Base-by-base conservation (phyloP, 2,329 filamentous ascomycete species). In the Fragosphaeria purpurea region DNA sequence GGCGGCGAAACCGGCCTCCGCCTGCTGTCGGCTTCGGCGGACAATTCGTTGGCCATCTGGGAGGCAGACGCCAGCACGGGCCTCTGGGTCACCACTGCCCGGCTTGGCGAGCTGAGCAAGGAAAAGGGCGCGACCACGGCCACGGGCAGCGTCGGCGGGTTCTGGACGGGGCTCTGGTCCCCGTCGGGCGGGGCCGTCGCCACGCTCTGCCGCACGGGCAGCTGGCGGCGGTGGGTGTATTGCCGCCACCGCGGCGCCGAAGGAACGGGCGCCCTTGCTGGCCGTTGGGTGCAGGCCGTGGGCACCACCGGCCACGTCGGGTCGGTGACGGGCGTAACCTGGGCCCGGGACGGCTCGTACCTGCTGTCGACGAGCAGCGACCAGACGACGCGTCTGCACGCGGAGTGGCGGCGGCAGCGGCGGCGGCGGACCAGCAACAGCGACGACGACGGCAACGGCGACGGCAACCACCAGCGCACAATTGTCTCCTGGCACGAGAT, bases 101-200 rank as follows among this genome's bases (percentile, higher is more conserved):
- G 93, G 53, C 77, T 98, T 40, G 93, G 93, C 43, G 93, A 97
- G 66, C 94, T 97, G 51, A 96, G 88, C 65, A 79, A 86, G 12
- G 88, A 95, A 61, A 97, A 98, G 64, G 93, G 93, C 7, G 93
- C 93, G 0, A 97, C 93, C 0, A 95, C 91, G 4, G 93, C 93
- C 0, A 98, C 93, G 0, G 93, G 93, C 44, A 96, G 90, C 64
- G 88, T 89, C 1, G 93, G 93, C 55, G 93, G 93, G 0, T 96
- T 97, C 65, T 98, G 93, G 91, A 89, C 86, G 10, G 91, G 90
- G 1, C 74, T 97, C 1, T 98, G 93, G 93, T 85, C 86, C 6
- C 87, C 88, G 4, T 75, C 83, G 56, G 88, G 87, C 5, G 7
- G 9, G 12, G 80, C 80, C 1, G 83, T 96, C 11, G 83, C 86